phyloP scores from a whole-genome alignment of 2,329 filamentous ascomycete species.

The Akanthomyces dipterigenus region DNA sequence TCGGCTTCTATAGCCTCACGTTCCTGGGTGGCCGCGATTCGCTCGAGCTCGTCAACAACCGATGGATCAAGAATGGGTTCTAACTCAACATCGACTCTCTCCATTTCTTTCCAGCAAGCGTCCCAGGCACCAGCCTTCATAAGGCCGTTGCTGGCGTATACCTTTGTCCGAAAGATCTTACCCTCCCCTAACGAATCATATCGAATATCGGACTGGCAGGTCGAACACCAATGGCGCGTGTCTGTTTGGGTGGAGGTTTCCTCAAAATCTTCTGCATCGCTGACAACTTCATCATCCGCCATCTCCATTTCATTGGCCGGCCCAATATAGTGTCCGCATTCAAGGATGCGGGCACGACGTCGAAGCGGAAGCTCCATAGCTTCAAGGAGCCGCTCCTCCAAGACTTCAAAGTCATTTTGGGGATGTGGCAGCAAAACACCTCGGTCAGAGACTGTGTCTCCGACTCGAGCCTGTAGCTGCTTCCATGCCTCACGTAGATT shows the following conservation, averaged over 20 bases:
- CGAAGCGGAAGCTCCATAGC: constrained; percentile 62
- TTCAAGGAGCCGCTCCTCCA: constrained; percentile 72
- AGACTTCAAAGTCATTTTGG: constrained; percentile 69
- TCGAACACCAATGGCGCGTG: constrained; percentile 49
- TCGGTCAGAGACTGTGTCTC: constrained; percentile 65
- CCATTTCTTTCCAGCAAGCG: constrained; percentile 96
- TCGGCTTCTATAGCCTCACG: constrained; percentile 27
- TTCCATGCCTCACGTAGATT: constrained; percentile 57
- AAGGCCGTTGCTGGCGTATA: constrained; percentile 90
- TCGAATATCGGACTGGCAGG: constrained; percentile 48
- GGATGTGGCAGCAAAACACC: constrained; percentile 73
- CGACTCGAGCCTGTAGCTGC: constrained; percentile 61
- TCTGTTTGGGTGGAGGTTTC: constrained; percentile 17
- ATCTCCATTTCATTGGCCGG: constrained; percentile 45
- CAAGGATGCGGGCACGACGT: constrained; percentile 60
- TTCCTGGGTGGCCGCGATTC: constrained; percentile 42
- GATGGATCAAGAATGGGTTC: constrained; percentile 61
- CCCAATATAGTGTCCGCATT: constrained; percentile 70
- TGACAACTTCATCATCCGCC: constrained; percentile 38
- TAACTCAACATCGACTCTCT: constrained; percentile 92
- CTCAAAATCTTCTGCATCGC: constrained; percentile 37
- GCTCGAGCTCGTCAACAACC: constrained; percentile 53
- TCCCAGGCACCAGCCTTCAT: constrained; percentile 90
- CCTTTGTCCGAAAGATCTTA: constrained; percentile 69
- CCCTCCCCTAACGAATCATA: constrained; percentile 46